These are phyloP conservation scores for Porpolomopsis calyptriformis DNA, from an alignment of 768 basidiomycete species.

Conservation along the genomic window DNA sequence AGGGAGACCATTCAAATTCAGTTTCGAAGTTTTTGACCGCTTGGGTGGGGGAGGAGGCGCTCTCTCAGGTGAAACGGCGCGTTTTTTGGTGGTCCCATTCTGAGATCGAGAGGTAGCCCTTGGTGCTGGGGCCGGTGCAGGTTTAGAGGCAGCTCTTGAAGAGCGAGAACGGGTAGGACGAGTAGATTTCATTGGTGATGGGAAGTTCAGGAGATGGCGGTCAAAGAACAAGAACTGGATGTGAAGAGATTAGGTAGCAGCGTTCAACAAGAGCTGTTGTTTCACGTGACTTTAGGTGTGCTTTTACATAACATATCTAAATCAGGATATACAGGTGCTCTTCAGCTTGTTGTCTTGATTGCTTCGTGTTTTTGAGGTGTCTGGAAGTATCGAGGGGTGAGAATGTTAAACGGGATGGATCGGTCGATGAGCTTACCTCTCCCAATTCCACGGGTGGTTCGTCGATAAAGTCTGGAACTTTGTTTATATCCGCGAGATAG, in stretches of 20 bases:
- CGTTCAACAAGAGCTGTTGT: too few species aligned
- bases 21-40: conserved; percentile 17
- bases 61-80: conserved; percentile 39
- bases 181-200: conserved; percentile 30
- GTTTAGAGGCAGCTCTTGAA: conserved; percentile 30
- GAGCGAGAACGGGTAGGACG: conserved; percentile 46
- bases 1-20: conserved; percentile 8
- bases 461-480: conserved; percentile 88
- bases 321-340: too few species aligned
- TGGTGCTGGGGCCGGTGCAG: conserved; percentile 25
- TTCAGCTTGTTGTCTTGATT: conserved; percentile 44
- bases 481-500: conserved; percentile 79
- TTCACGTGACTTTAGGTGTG: too few species aligned
- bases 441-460: conserved; percentile 63
- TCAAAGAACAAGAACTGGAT: too few species aligned
- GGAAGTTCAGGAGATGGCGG: background rate
- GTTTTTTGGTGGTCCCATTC: conserved; percentile 33
- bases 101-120: conserved; percentile 23
- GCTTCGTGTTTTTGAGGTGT: conserved; percentile 40
- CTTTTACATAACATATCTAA: too few species aligned
- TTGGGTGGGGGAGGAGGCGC: conserved; percentile 36
- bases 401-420: background rate
- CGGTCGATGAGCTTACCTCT: conserved; percentile 36
- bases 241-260: too few species aligned
- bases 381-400: conserved; percentile 18